phyloP scores from a whole-genome alignment of 2,329 filamentous ascomycete species.

The Fusarium newnesense region DNA sequence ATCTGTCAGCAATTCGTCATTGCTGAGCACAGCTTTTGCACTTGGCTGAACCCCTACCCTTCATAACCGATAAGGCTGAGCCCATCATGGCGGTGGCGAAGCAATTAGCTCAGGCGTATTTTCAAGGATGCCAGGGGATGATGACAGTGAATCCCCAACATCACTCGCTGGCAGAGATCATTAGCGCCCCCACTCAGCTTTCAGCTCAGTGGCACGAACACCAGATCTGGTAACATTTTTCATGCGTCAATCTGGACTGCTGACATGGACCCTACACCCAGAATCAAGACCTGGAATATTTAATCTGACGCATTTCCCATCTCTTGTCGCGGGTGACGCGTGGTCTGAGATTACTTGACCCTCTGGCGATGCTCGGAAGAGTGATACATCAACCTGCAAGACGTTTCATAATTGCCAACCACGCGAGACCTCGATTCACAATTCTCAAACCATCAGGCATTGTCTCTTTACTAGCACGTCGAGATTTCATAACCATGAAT shows the following conservation, averaged over 20 bases:
- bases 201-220: background rate
- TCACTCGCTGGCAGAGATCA: background rate
- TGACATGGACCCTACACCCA: background rate
- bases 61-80: background rate
- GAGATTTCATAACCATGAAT: background rate
- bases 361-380: background rate
- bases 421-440: background rate
- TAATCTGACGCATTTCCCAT: background rate
- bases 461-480: background rate
- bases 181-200: background rate
- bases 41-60: background rate
- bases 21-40: background rate
- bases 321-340: background rate
- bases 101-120: background rate
- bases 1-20: background rate
- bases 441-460: no score
- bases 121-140: background rate
- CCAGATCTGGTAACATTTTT: background rate
- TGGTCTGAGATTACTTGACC: fast-evolving
- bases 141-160: background rate
- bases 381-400: background rate
- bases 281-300: background rate
- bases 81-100: background rate
- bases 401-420: background rate
- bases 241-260: background rate